Evolutionary conservation across 2,329 filamentous ascomycete genomes (phyloP).

Genomic region (Phaeosphaeriaceae sp.): DNA sequence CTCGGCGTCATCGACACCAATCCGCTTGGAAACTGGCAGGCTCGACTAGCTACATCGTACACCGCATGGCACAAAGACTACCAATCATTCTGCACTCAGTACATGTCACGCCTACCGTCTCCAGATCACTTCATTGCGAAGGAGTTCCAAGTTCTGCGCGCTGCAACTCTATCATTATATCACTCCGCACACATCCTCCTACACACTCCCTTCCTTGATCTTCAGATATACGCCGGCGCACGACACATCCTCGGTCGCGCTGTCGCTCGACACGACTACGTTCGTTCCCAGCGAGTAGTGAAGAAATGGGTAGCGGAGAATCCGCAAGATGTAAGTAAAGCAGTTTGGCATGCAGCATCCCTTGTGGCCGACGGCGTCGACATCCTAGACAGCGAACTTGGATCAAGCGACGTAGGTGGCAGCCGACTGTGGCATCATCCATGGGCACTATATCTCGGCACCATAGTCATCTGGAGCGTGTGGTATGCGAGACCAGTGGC

Average conservation of each 20-base stretch:
- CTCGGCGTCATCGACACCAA: constrained; percentile 52
- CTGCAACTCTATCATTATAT: constrained; percentile 64
- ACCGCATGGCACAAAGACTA: constrained; percentile 67
- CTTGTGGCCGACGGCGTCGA: constrained; percentile 61
- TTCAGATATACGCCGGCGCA: constrained; percentile 69
- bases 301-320: constrained; percentile 58
- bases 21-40: constrained; percentile 59
- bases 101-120: constrained; percentile 32
- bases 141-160: constrained; percentile 58
- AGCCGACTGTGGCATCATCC: constrained; percentile 66
- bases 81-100: constrained; percentile 57
- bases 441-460: constrained; percentile 69
- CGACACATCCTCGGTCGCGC: constrained; percentile 66
- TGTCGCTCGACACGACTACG: constrained; percentile 60
- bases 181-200: constrained; percentile 66
- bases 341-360: constrained; percentile 63
- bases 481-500: constrained; percentile 53
- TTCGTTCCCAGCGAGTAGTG: constrained; percentile 60
- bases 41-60: constrained; percentile 62
- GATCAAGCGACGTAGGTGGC: constrained; percentile 55
- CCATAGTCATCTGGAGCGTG: constrained; percentile 66
- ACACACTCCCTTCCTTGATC: constrained; percentile 66
- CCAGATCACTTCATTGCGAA: constrained; percentile 39
- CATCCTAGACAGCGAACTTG: constrained; percentile 49
- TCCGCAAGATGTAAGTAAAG: constrained; percentile 49